Percentiles rank a stretch among this genome's conserved stretches.
phyloP scores from a whole-genome alignment of 2,329 filamentous ascomycete genomes.

The Ciborinia camelliae region DNA sequence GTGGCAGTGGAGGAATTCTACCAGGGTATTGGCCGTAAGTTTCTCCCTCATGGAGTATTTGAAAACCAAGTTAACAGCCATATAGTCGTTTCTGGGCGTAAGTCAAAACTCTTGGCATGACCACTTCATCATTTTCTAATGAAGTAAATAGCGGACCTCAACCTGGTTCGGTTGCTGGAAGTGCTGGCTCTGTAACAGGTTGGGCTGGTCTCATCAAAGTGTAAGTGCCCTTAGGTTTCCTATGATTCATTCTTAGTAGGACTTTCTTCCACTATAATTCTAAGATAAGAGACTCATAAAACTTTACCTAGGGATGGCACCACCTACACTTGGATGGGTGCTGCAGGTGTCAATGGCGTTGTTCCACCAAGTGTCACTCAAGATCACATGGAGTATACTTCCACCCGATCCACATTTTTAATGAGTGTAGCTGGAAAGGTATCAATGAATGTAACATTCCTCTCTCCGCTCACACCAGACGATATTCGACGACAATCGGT shows the following conservation, averaged over 20 bases:
- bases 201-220: conserved; percentile 72
- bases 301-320: conserved; percentile 47
- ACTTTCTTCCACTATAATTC: too few species aligned
- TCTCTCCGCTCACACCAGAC: conserved; percentile 66
- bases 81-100: conserved; percentile 35
- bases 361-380: conserved; percentile 53
- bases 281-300: background rate
- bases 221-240: background rate
- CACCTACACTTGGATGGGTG: conserved; percentile 66
- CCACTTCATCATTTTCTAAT: background rate
- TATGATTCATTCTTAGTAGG: background rate
- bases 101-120: conserved; percentile 7
- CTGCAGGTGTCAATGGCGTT: conserved; percentile 42
- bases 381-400: conserved; percentile 64
- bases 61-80: conserved; percentile 19
- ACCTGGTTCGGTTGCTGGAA: conserved; percentile 27
- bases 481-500: conserved; percentile 67
- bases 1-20: conserved; percentile 62
- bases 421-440: conserved; percentile 61
- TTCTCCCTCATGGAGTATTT: background rate
- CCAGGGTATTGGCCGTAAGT: conserved; percentile 47
- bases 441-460: conserved; percentile 63
- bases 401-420: conserved; percentile 66
- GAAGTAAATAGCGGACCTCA: conserved; percentile 27
- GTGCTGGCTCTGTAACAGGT: conserved; percentile 53